Percentiles rank a stretch among this genome's conserved stretches.
Evolutionary conservation across 768 basidiomycete genomes (phyloP).

Genomic region (Postia placenta): DNA sequence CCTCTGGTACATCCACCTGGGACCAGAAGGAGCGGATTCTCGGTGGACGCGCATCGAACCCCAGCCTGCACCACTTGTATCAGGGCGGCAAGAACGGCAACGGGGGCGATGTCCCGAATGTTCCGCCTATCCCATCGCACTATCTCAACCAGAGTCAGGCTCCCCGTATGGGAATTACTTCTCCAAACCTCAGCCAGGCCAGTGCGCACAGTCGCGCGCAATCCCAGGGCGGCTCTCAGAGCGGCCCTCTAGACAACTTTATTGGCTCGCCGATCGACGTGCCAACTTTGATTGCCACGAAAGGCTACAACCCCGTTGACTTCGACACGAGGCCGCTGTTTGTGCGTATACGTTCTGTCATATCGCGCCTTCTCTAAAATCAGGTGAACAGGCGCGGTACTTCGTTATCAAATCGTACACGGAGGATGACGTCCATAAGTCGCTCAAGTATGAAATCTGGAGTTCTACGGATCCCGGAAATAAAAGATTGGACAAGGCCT

Average conservation of each 20-base stretch:
- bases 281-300: slow-evolving; percentile 74
- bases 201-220: slow-evolving; percentile 26
- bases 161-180: slow-evolving; percentile 20
- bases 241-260: slow-evolving; percentile 25
- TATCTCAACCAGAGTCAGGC: slow-evolving; percentile 51
- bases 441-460: slow-evolving; percentile 96
- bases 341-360: slow-evolving; percentile 38
- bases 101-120: slow-evolving; percentile 46
- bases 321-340: slow-evolving; percentile 80
- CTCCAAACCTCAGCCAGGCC: slow-evolving; percentile 5
- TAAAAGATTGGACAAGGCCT: slow-evolving; percentile 94
- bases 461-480: slow-evolving; percentile 96
- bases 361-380: slow-evolving; percentile 5
- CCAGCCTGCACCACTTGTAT: slow-evolving; percentile 62
- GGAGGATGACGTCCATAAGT: slow-evolving; percentile 98
- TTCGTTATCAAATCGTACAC: slow-evolving; percentile 99
- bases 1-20: slow-evolving; percentile 43
- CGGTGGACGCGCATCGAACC: slow-evolving; percentile 54
- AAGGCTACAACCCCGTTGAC: slow-evolving; percentile 85
- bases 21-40: slow-evolving; percentile 61
- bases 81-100: slow-evolving; percentile 23
- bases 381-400: slow-evolving; percentile 64
- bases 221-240: slow-evolving; percentile 14
- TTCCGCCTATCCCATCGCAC: slow-evolving; percentile 70
- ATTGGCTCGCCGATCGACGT: slow-evolving; percentile 75